A percentile compares a stretch with the other conserved stretches of the same genome.
These are phyloP conservation scores for Dioscorea dumetorum DNA, from an alignment of 106 monocot species.

Conservation along the genomic window DNA sequence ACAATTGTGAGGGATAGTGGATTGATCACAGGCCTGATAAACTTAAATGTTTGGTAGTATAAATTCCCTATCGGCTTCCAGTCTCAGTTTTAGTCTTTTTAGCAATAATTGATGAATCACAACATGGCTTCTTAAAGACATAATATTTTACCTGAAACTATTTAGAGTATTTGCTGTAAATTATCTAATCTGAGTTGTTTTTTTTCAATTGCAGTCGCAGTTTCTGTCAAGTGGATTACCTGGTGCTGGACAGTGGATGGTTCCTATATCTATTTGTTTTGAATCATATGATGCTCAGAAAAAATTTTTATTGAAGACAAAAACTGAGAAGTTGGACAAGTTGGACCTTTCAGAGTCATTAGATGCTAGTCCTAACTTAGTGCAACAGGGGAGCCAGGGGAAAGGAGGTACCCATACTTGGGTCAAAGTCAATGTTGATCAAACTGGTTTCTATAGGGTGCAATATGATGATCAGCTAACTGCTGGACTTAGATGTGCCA, in stretches of 20 bases:
- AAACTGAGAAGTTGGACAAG: slow-evolving; percentile 49
- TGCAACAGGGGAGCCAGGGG: slow-evolving; percentile 14
- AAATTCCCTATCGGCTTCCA: no score
- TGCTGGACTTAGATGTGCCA: slow-evolving; percentile 60
- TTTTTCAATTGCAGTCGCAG: slow-evolving; percentile 44
- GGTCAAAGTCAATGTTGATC: slow-evolving; percentile 87
- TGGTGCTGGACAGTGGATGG: slow-evolving; percentile 83
- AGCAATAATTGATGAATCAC: no score
- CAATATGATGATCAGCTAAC: slow-evolving; percentile 80
- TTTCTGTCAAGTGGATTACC: slow-evolving; percentile 80
- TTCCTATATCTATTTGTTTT: slow-evolving; percentile 70
- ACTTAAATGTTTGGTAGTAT: no score
- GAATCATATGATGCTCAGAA: slow-evolving; percentile 55
- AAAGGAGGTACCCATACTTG: slow-evolving; percentile 31
- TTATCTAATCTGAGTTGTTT: slow-evolving; percentile 4
- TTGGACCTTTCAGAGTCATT: slow-evolving; percentile 22
- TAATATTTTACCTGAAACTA: no score
- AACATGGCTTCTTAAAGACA: no score
- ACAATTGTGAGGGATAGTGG: no score
- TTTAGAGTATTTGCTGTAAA: no score
- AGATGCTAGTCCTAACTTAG: slow-evolving; percentile 5
- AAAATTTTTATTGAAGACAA: slow-evolving; percentile 60
- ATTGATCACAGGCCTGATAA: no score
- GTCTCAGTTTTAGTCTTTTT: no score
- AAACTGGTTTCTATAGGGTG: slow-evolving; percentile 94